Evolutionary conservation across 805 yeast genomes (phyloP).

Genomic region (Yamadazyma insecticola): DNA sequence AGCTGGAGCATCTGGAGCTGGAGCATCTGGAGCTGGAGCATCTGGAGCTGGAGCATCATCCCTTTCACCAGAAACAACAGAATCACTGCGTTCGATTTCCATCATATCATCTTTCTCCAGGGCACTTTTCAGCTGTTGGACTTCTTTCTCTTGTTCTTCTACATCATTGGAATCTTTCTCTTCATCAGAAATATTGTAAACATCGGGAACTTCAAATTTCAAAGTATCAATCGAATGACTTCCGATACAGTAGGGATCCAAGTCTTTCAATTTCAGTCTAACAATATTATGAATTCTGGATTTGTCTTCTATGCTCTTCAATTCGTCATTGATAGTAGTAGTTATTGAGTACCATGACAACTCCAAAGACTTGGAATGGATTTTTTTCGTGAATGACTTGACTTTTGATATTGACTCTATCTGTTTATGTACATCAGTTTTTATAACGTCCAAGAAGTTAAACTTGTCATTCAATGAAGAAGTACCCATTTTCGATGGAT

Average conservation of each 20-base stretch:
- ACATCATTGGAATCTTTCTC: conserved; percentile 7
- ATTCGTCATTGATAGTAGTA: conserved; percentile 27
- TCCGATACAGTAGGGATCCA: conserved; percentile 50
- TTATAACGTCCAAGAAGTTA: conserved; percentile 27
- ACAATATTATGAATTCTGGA: conserved; percentile 29
- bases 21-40: no score
- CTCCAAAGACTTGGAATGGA: conserved; percentile 2
- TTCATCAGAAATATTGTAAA: conserved; percentile 14
- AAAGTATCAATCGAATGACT: conserved; percentile 35
- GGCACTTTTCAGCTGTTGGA: no score
- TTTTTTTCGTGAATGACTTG: conserved; percentile 2
- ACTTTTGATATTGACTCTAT: not conserved
- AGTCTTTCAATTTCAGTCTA: conserved; percentile 37
- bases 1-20: no score
- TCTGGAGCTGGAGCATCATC: no score
- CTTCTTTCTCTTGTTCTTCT: no score
- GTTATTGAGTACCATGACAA: conserved; percentile 24
- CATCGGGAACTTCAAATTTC: conserved; percentile 11
- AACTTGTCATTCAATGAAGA: conserved; percentile 8
- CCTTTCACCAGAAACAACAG: no score
- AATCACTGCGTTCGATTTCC: no score
- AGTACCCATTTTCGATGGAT: not conserved
- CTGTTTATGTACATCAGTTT: conserved; percentile 8
- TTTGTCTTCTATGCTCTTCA: conserved; percentile 27
- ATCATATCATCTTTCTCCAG: no score